Evolutionary conservation across 768 basidiomycete genomes (phyloP), one percentile per base, ranked within the genome.

Genomic region (Podaxis rugospora): DNA sequence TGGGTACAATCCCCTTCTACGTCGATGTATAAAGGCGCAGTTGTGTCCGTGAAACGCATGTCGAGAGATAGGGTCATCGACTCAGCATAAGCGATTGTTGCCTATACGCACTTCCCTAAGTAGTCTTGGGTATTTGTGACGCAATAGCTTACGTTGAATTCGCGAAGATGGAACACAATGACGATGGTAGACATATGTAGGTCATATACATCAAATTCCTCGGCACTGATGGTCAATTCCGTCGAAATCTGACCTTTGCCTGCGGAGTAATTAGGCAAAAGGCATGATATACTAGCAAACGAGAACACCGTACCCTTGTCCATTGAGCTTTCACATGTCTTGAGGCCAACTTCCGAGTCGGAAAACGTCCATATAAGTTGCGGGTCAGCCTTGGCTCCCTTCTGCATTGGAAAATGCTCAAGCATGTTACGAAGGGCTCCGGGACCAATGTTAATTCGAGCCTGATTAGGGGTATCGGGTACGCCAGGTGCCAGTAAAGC

Each of bases 321-420:
- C 53, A 85, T 72, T 0, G 86, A 83, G 1, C 83, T 83, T 65
- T 90, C 88, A 4, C 84, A 75, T 66, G 85, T 93, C 66, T 82
- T 86, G 27, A 93, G 80, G 23, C 78, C 77, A 1, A 93, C 86
- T 46, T 93, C 88, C 0, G 76, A 73, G 54, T 86, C 81, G 18
- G 79, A 80, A 67, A 94, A 93, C n/a, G 75, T 83, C 92, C 92
- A 94, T 4, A 90, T 80, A 16, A 94, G 80, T 67, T 90, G 88
- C 28, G 90, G 89, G 65, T 94, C 92, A 10, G 79, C 81, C 66
- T 86, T 88, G 10, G 74, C 69, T 3, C 85, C 84, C 64, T 82
- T 85, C 10, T 83, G 75, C 21, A 82, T 72, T 0, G 89, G 85
- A 63, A 94, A 94, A 70, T 92, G 91, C 51, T 93, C 92, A 21